Percentiles rank a stretch among this genome's conserved stretches.
Evolutionary conservation across 2,329 filamentous ascomycete species (phyloP).

Genomic region (Colletotrichum cuscutae): DNA sequence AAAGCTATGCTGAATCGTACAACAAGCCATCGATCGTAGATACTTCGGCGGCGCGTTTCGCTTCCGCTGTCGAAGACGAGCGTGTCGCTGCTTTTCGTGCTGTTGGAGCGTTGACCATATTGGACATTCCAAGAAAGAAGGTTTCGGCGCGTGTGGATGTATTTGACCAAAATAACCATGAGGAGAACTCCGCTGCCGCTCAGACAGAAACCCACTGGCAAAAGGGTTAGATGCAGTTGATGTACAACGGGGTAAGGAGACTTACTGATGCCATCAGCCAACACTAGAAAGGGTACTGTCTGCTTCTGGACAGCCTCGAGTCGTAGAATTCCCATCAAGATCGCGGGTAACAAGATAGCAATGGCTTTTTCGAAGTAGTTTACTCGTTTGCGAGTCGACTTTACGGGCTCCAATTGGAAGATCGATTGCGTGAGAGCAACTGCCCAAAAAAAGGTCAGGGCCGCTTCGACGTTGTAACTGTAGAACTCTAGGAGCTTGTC

Average conservation of each 20-base stretch:
- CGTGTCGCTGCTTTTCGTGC: constrained; percentile 26
- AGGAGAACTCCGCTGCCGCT: constrained; percentile 48
- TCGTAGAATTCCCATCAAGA: constrained; percentile 47
- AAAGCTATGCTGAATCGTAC: constrained; percentile 57
- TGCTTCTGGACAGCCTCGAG: constrained; percentile 41
- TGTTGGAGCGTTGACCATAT: constrained; percentile 42
- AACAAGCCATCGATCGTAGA: constrained; percentile 58
- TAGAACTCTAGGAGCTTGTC: constrained; percentile 54
- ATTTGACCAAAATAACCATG: constrained; percentile 51
- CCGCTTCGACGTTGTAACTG: constrained; percentile 59
- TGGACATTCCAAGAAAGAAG: constrained; percentile 44
- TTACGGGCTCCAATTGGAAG: constrained; percentile 44
- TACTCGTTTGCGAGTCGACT: constrained; percentile 40
- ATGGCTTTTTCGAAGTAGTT: constrained; percentile 45
- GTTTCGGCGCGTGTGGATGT: constrained; percentile 49
- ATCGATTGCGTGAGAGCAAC: constrained; percentile 48
- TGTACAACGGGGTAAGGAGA: not conserved
- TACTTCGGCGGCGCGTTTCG: constrained; percentile 39
- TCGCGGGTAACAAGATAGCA: constrained; percentile 47
- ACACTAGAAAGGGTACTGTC: constrained; percentile 43
- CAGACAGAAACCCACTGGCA: constrained; percentile 51
- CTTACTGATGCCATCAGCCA: constrained; percentile 52
- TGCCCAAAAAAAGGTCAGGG: constrained; percentile 58
- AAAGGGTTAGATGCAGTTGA: not conserved
- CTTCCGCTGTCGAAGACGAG: constrained; percentile 21